Percentiles rank a stretch among this genome's conserved stretches.
Evolutionary conservation across 2,329 filamentous ascomycete genomes (phyloP).

Genomic region (Exophiala mesophila): DNA sequence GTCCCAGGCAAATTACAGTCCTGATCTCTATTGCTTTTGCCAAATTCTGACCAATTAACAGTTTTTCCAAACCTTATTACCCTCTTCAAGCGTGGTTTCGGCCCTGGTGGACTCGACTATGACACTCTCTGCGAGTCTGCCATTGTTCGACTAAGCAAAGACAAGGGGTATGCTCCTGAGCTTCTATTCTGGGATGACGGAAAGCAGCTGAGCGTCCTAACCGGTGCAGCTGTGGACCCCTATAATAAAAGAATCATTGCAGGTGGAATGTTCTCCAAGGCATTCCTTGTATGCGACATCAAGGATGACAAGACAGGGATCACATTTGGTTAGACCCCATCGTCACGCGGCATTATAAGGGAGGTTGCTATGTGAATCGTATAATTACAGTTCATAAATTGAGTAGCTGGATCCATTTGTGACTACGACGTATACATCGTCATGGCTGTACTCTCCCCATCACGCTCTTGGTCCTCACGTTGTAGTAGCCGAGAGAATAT

Average conservation of each 20-base stretch:
- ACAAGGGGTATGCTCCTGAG: constrained; percentile 13
- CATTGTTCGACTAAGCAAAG: constrained; percentile 9
- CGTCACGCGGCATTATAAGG: no score
- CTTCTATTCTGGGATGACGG: constrained; percentile 17
- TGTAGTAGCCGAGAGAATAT: no score
- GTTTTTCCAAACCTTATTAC: constrained; percentile 16
- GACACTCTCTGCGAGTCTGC: constrained; percentile 8
- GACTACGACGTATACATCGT: no score
- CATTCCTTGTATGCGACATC: constrained; percentile 3
- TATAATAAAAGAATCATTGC: constrained; percentile 8
- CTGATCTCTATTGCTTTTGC: no score
- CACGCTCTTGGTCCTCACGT: no score
- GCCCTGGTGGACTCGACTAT: constrained; percentile 7
- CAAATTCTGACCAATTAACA: no score
- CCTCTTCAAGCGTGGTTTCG: constrained; percentile 13
- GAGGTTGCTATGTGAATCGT: no score
- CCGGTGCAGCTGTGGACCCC: constrained; percentile 11
- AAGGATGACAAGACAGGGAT: constrained; percentile 1
- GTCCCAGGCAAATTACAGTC: constrained; percentile 2
- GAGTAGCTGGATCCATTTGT: no score
- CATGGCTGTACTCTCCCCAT: no score
- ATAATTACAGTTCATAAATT: no score
- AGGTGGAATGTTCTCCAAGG: constrained; percentile 5
- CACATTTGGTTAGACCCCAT: constrained; percentile 1
- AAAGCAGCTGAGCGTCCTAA: constrained; percentile 22